These are phyloP conservation scores for Clonostachys chloroleuca DNA, from an alignment of 2,329 filamentous ascomycete species.

Conservation along the genomic window DNA sequence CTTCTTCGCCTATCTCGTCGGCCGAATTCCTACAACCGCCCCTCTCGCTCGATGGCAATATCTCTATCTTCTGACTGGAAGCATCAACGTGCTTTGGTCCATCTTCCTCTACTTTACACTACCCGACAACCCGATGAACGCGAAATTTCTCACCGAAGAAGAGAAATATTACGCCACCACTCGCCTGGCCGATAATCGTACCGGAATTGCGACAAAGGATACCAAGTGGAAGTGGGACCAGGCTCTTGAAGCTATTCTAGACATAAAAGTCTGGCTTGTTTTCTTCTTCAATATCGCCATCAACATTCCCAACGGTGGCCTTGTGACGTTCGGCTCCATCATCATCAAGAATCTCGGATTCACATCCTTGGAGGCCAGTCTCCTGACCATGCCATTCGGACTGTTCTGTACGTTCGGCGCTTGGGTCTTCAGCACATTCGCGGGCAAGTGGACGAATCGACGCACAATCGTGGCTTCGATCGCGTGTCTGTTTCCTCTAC, in stretches of 20 bases:
- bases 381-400: constrained; percentile 72
- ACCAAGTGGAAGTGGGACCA: constrained; percentile 50
- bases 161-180: constrained; percentile 41
- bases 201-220: constrained; percentile 31
- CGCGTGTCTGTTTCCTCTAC: not conserved
- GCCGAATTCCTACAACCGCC: constrained; percentile 17
- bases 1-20: constrained; percentile 23
- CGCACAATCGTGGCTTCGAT: not conserved
- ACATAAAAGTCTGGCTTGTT: constrained; percentile 60
- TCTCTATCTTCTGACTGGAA: constrained; percentile 11
- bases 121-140: constrained; percentile 6
- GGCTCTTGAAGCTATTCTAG: constrained; percentile 51
- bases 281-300: constrained; percentile 25
- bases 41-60: constrained; percentile 12
- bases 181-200: constrained; percentile 54
- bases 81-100: constrained; percentile 9
- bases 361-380: constrained; percentile 57
- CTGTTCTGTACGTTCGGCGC: constrained; percentile 55
- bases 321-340: constrained; percentile 65
- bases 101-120: constrained; percentile 6
- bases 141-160: constrained; percentile 6
- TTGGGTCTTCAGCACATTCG: not conserved
- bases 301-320: constrained; percentile 65
- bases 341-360: constrained; percentile 71
- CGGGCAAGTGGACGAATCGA: not conserved